Evolutionary conservation across 192 early-diverging fungal genomes (phyloP).

Genomic region (Powellomyces hirtus): DNA sequence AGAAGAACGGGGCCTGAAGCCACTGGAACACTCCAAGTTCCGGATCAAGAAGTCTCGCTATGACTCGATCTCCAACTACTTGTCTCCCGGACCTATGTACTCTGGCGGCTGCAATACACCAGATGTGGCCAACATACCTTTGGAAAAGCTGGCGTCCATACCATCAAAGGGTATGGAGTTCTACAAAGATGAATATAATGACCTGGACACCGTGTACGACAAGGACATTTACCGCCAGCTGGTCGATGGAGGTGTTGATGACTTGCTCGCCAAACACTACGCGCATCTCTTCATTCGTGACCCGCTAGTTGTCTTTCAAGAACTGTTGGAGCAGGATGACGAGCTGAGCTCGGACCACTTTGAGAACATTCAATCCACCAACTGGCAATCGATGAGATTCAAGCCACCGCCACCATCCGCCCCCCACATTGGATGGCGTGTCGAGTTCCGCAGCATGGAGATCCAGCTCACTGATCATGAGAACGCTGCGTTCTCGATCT

Average conservation of each 20-base stretch:
- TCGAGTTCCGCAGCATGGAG: conserved; percentile 97
- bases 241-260: conserved; percentile 76
- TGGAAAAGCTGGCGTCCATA: not conserved
- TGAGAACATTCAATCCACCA: conserved; percentile 99
- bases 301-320: conserved; percentile 91
- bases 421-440: conserved; percentile 90
- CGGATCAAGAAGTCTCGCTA: conserved; percentile 94
- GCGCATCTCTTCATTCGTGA: conserved; percentile 98
- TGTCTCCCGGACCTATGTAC: conserved; percentile 59
- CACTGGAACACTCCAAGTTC: conserved; percentile 69
- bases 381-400: conserved; percentile 99
- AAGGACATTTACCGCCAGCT: conserved; percentile 72
- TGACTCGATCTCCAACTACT: conserved; percentile 88
- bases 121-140: conserved; percentile 4
- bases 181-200: conserved; percentile 89
- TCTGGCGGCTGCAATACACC: conserved; percentile 44
- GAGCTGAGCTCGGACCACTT: conserved; percentile 88
- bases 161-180: conserved; percentile 30
- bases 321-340: conserved; percentile 86
- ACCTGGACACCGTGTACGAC: conserved; percentile 81
- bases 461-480: conserved; percentile 96
- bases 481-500: conserved; percentile 93
- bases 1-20: conserved; percentile 84
- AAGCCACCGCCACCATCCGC: conserved; percentile 92
- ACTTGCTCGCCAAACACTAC: conserved; percentile 85